phyloP scores from a whole-genome alignment of 129 eudicot genomes.

The Mikania micrantha region DNA sequence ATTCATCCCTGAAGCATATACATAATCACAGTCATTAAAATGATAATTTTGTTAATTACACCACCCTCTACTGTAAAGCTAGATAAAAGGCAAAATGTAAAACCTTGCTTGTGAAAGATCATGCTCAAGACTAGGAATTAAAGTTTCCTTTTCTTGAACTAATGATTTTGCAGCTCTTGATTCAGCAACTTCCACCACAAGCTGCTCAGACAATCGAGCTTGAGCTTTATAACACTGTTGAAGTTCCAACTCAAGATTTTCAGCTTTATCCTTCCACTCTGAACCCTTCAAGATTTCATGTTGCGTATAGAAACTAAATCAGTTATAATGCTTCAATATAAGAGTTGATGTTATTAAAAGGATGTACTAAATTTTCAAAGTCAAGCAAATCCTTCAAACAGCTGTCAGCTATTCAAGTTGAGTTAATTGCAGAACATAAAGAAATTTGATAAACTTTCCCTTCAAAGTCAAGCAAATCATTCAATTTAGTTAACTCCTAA shows the following conservation, averaged over 20 bases:
- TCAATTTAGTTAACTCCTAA: no score
- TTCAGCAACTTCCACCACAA: constrained; percentile 93
- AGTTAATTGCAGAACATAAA: background rate
- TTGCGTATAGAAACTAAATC: constrained; percentile 6
- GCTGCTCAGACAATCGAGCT: constrained; percentile 87
- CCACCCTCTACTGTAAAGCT: background rate
- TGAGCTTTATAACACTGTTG: constrained; percentile 99
- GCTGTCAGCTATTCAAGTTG: background rate
- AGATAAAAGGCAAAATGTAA: constrained; percentile 2
- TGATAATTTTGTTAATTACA: constrained; percentile 1
- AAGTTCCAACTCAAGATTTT: constrained; percentile 75
- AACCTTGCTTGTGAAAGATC: constrained; percentile 77
- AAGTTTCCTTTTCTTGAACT: constrained; percentile 64
- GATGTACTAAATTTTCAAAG: no score
- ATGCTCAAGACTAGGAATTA: constrained; percentile 43
- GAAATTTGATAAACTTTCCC: background rate
- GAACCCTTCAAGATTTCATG: constrained; percentile 86
- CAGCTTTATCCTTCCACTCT: constrained; percentile 95
- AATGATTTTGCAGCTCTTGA: constrained; percentile 64
- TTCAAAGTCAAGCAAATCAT: no score
- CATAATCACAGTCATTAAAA: background rate
- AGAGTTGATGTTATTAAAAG: background rate
- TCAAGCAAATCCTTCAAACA: background rate
- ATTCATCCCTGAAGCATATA: constrained; percentile 62
- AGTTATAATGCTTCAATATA: constrained; percentile 7